Evolutionary conservation across 1,284 basidiomycete species (phyloP).

Genomic region (Pholiota adiposa): DNA sequence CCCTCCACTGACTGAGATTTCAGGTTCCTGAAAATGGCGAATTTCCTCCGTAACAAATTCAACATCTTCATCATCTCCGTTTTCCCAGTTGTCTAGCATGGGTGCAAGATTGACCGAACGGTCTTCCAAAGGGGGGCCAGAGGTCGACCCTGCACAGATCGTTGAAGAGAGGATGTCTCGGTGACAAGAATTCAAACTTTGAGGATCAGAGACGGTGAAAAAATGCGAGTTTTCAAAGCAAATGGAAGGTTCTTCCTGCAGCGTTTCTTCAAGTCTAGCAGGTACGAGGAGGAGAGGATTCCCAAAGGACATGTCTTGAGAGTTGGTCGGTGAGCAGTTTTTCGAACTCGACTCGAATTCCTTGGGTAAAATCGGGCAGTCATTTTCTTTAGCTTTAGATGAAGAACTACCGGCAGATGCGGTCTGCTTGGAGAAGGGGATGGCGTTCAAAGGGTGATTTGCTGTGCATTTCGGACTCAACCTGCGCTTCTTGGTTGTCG

Average conservation of each 20-base stretch:
- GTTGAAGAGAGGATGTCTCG: not conserved
- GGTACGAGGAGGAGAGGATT: constrained; percentile 18
- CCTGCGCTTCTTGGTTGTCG: constrained; percentile 22
- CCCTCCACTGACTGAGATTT: not conserved
- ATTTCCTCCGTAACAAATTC: constrained; percentile 1
- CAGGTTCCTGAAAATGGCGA: not conserved
- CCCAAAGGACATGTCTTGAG: constrained; percentile 16
- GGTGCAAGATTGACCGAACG: constrained; percentile 30
- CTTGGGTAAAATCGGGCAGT: too few relatives aligned
- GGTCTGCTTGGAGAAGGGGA: not conserved
- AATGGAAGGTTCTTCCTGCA: not conserved
- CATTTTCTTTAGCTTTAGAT: not conserved
- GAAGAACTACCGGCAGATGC: not conserved
- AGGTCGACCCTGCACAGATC: not conserved
- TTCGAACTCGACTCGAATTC: not conserved
- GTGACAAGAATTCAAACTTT: not conserved
- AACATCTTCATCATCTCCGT: constrained; percentile 60
- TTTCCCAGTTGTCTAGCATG: constrained; percentile 53
- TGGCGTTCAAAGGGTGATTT: not conserved
- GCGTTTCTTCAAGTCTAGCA: not conserved
- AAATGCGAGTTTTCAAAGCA: constrained; percentile 12
- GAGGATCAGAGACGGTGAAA: not conserved
- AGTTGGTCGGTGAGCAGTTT: not conserved
- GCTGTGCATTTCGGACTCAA: constrained; percentile 14
- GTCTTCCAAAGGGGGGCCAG: not conserved